phyloP scores from a whole-genome alignment of 805 yeast genomes.

The Jamesozyma gamospora region DNA sequence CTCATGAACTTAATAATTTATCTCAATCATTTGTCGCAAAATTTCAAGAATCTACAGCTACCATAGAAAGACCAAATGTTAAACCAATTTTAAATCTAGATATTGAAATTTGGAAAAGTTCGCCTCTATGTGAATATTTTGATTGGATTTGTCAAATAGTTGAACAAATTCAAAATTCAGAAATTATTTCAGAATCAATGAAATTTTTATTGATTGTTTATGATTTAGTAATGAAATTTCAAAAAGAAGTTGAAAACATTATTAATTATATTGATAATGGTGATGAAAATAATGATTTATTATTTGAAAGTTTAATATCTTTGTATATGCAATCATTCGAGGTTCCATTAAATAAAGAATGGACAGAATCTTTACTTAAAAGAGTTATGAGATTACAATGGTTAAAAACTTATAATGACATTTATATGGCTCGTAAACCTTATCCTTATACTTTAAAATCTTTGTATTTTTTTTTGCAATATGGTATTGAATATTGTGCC shows the following conservation, averaged over 20 bases:
- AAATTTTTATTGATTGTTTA: not conserved
- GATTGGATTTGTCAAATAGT: not conserved
- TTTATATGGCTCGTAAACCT: conserved; percentile 4
- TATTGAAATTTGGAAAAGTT: not conserved
- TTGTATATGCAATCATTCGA: conserved; percentile 5
- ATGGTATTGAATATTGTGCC: conserved; percentile 16
- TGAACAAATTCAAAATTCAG: not conserved
- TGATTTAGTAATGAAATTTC: not conserved
- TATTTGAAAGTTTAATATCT: not conserved
- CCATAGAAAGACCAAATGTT: not conserved
- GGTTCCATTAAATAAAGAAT: conserved; percentile 10
- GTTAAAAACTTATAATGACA: conserved; percentile 15
- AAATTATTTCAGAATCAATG: not conserved
- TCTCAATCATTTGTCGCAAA: not conserved
- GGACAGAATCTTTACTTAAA: conserved; percentile 6
- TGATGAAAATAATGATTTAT: conserved; percentile 35
- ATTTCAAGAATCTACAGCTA: not conserved
- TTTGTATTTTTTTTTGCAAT: conserved; percentile 11
- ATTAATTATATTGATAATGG: not conserved
- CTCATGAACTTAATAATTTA: not conserved
- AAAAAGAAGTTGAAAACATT: not conserved
- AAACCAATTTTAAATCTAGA: not conserved
- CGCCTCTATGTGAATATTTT: not conserved
- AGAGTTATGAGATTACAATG: conserved; percentile 14
- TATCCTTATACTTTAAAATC: conserved; percentile 5